A percentile compares a stretch with the other conserved stretches of the same genome.
These are phyloP conservation scores for Dryadomyces quercivorus DNA, from an alignment of 2,329 filamentous ascomycete genomes.

Conservation along the genomic window DNA sequence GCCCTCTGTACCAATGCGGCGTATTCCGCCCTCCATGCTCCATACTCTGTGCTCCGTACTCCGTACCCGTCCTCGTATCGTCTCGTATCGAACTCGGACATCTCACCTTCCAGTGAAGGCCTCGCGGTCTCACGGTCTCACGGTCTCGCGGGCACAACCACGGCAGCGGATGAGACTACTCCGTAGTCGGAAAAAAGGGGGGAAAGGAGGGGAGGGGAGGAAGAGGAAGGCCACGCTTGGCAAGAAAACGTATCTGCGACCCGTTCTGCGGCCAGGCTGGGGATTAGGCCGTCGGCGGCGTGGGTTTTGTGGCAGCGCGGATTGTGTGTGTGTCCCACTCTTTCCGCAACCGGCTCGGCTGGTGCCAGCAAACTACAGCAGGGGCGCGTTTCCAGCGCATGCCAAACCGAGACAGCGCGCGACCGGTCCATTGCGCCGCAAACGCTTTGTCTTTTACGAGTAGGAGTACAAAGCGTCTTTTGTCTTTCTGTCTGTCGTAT, in stretches of 20 bases:
- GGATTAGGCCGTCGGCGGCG: background rate
- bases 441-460: background rate
- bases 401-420: conserved; percentile 1
- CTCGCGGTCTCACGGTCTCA: too few species aligned
- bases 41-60: too few species aligned
- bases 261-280: conserved; percentile 1
- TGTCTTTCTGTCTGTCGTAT: too few species aligned
- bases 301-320: background rate
- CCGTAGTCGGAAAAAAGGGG: background rate
- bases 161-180: background rate
- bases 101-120: too few species aligned
- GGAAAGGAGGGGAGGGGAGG: background rate
- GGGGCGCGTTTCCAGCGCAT: conserved; percentile 1
- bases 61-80: too few species aligned
- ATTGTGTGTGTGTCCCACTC: background rate
- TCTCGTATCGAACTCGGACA: too few species aligned
- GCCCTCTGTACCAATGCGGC: too few species aligned
- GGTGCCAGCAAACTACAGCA: background rate
- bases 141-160: background rate
- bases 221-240: background rate
- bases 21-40: too few species aligned
- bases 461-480: background rate
- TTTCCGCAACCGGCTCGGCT: conserved; percentile 1
- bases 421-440: background rate
- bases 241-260: background rate